Conservation (phyloP, 768 basidiomycete genomes). For the Trametes punicea region DNA sequence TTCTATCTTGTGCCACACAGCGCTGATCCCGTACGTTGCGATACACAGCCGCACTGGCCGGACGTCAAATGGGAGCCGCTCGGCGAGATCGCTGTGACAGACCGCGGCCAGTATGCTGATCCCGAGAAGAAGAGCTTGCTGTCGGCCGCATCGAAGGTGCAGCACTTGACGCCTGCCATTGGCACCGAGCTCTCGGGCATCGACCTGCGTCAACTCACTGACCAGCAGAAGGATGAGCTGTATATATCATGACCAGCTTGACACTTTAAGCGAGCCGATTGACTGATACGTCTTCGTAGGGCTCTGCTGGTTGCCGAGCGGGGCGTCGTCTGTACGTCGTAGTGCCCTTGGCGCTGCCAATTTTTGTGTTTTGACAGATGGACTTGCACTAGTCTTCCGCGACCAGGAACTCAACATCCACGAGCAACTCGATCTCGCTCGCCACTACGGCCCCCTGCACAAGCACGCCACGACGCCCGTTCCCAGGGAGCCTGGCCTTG, state of each 20-base stretch:
- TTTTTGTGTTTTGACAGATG: not conserved
- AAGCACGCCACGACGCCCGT: conserved; percentile 82
- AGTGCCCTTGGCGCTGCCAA: not conserved
- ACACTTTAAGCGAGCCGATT: not conserved
- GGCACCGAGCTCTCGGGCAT: conserved; percentile 74
- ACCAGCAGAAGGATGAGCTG: conserved; percentile 77
- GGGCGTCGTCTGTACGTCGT: conserved; percentile 65
- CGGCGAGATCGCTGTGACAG: conserved; percentile 52
- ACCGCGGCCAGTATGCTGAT: conserved; percentile 68
- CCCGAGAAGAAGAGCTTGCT: conserved; percentile 64
- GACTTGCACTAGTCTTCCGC: conserved; percentile 53
- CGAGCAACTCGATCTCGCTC: conserved; percentile 68
- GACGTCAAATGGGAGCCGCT: conserved; percentile 63
- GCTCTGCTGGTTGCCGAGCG: conserved; percentile 73
- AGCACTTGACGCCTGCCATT: conserved; percentile 65
- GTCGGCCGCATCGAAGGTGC: conserved; percentile 61
- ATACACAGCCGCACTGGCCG: conserved; percentile 58
- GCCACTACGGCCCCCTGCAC: conserved; percentile 72
- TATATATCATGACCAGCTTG: conserved; percentile 31
- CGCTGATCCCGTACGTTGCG: not conserved
- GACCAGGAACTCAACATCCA: conserved; percentile 69
- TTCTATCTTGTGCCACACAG: not conserved
- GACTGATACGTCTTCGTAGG: conserved; percentile 33
- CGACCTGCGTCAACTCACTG: conserved; percentile 66
- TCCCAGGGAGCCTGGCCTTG: conserved; percentile 63